Base-by-base conservation (phyloP, 805 yeast species). In the Lachancea cidri region DNA sequence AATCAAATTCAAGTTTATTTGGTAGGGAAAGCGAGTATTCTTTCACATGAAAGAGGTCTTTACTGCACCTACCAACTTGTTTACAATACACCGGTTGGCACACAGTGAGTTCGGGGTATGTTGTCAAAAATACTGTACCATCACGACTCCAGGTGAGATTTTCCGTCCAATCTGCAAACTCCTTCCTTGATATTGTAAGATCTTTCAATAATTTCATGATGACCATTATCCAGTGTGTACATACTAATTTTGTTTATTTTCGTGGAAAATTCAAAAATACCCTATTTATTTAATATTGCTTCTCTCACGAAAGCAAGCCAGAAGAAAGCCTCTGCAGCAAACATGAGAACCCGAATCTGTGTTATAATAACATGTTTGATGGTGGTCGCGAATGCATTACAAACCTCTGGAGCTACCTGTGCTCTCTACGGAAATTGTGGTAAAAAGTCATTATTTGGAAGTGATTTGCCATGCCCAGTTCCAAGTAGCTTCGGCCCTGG, bases 401-500 rank as follows among this genome's bases (percentile, higher is more conserved):
- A 22, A 11, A 22, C 7, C 11, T 22, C 27, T 22, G 32, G 22
- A 16, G 52, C 50, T n/a, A 32, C 38, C 20, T 68, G 72, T 50
- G 62, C 70, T 4, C 50, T 67, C 36, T 67, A 64, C 42, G 70
- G 59, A 31, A 60, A 52, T 17, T 87, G 98, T 58, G 98, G 97
- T 5, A 83, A 84, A 61, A 78, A 75, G 50, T 73, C 87, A 3
- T 58, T 83, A 5, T 88, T 89, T 62, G 97, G 96, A 0, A 64
- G 76, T 4, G 79, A 76, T 31, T 65, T 91, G 27, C 98, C 98
- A 0, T 86, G 95, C 57, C 83, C 87, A 1, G 74, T 73, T 18
- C 81, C 89, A 0, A 66, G 66, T 2, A 47, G 44, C 13, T 59
- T 59, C 41, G 34, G 36, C 5, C 80, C 86, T 0, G 59, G 70